Evolutionary conservation across 140 eudicot genomes (phyloP), one percentile per base, ranked within the genome.

Genomic region (Flaveria floridana): DNA sequence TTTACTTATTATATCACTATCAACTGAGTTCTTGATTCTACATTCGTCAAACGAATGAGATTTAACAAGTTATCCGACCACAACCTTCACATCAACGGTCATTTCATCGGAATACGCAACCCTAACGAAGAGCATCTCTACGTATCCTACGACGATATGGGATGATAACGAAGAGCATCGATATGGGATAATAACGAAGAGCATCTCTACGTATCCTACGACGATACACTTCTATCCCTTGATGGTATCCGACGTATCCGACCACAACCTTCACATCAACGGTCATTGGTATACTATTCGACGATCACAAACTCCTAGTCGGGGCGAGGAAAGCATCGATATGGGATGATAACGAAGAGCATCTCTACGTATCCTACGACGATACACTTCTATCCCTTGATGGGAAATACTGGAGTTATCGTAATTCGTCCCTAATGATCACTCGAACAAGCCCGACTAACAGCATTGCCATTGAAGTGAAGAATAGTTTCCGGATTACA

Each of bases 31-130:
- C n/a, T n/a, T n/a, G n/a, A n/a, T n/a, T n/a, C n/a, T n/a, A n/a
- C n/a, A n/a, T n/a, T n/a, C n/a, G n/a, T n/a, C n/a, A n/a, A n/a
- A n/a, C n/a, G n/a, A n/a, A n/a, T n/a, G n/a, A n/a, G n/a, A n/a
- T n/a, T n/a, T n/a, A n/a, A n/a, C n/a, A n/a, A n/a, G n/a, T 84
- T 89, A 41, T 78, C 97, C n/a, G 97, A 89, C 73, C 47, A 72
- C 78, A 89, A 85, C 75, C 85, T 87, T 70, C 97, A 91, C 85
- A 87, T 91, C 87, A 91, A 91, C 48, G 96, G 84, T 21, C 23
- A 21, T 21, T 21, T 21, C 23, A 21, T 14, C 7, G 95, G 96
- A 3, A 87, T 81, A 48, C 65, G 90, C 52, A 86, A 83, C 78
- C 78, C 76, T 8, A 82, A 81, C n/a, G n/a, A n/a, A n/a, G n/a